Percentiles rank a stretch among this genome's conserved stretches.
These are phyloP conservation scores for Grigorovia jiainica DNA, from an alignment of 805 yeast species.

Conservation along the genomic window DNA sequence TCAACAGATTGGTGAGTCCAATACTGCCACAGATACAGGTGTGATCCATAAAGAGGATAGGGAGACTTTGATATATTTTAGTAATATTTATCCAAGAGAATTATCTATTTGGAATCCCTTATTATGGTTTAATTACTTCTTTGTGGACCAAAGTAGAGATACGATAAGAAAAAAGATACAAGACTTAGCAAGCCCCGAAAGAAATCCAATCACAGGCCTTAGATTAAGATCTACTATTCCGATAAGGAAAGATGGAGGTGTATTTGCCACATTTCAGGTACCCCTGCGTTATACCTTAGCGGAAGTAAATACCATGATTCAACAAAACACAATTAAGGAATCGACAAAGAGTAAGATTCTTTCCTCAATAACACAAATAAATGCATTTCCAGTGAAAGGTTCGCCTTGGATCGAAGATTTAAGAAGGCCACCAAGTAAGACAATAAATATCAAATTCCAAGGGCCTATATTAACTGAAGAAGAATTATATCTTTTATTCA, in stretches of 20 bases:
- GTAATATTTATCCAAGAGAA: slow-evolving; percentile 42
- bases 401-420: slow-evolving; percentile 95
- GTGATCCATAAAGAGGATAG: slow-evolving; percentile 41
- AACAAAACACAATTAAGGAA: slow-evolving; percentile 35
- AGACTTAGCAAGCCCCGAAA: slow-evolving; percentile 31
- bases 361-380: slow-evolving; percentile 40
- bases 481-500: slow-evolving; percentile 64
- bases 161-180: slow-evolving; percentile 34
- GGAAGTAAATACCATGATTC: slow-evolving; percentile 45
- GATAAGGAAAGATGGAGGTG: slow-evolving; percentile 84
- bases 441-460: slow-evolving; percentile 58
- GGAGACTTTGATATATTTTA: slow-evolving; percentile 48
- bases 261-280: slow-evolving; percentile 67
- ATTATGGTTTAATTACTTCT: slow-evolving; percentile 34
- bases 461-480: slow-evolving; percentile 75
- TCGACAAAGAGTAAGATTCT: slow-evolving; percentile 28
- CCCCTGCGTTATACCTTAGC: slow-evolving; percentile 42
- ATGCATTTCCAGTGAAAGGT: slow-evolving; percentile 73
- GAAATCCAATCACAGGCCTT: slow-evolving; percentile 31
- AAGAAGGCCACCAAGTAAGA: slow-evolving; percentile 59
- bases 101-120: slow-evolving; percentile 38
- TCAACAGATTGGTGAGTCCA: slow-evolving; percentile 46
- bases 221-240: slow-evolving; percentile 55
- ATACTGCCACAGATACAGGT: slow-evolving; percentile 47
- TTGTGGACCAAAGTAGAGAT: slow-evolving; percentile 29